Conservation (phyloP, 2,329 filamentous ascomycete species). For the Colletotrichum musicola region DNA sequence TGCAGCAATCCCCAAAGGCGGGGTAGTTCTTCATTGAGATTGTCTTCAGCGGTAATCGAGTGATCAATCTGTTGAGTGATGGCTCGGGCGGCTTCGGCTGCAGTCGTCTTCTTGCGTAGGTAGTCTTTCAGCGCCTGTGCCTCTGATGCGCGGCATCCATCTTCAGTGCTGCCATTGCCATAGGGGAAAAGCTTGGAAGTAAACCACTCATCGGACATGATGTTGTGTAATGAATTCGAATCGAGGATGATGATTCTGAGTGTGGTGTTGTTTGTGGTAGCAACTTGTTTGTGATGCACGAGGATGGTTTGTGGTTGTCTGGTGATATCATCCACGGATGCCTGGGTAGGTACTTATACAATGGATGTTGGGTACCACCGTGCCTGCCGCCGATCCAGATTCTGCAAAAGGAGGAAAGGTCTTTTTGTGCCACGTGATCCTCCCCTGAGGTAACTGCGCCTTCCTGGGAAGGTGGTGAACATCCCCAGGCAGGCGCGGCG, state of each 20-base stretch:
- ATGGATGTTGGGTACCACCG: too few relatives aligned
- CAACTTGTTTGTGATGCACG: background rate
- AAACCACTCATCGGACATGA: background rate
- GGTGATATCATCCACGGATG: too few relatives aligned
- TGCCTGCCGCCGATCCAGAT: too few relatives aligned
- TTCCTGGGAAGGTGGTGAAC: too few relatives aligned
- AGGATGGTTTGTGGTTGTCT: too few relatives aligned
- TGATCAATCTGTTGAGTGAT: too few relatives aligned
- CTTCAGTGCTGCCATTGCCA: background rate
- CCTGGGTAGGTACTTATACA: too few relatives aligned
- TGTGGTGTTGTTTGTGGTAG: background rate
- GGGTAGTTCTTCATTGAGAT: background rate
- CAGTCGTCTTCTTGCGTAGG: constrained; percentile 3
- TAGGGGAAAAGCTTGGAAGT: background rate
- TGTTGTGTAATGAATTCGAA: fast-evolving
- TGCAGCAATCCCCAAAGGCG: constrained; percentile 1
- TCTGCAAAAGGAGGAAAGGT: too few relatives aligned
- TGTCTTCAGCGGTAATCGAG: too few relatives aligned
- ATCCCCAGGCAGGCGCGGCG: too few relatives aligned
- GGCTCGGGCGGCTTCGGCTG: background rate
- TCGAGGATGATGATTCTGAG: fast-evolving
- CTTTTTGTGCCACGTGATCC: too few relatives aligned
- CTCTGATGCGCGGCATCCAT: background rate
- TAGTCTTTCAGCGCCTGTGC: constrained; percentile 10
- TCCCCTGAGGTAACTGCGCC: too few relatives aligned